A percentile compares a stretch with the other conserved stretches of the same genome.
Evolutionary conservation across 352 stramenopile species (phyloP).

Genomic region (Pythium sp.): DNA sequence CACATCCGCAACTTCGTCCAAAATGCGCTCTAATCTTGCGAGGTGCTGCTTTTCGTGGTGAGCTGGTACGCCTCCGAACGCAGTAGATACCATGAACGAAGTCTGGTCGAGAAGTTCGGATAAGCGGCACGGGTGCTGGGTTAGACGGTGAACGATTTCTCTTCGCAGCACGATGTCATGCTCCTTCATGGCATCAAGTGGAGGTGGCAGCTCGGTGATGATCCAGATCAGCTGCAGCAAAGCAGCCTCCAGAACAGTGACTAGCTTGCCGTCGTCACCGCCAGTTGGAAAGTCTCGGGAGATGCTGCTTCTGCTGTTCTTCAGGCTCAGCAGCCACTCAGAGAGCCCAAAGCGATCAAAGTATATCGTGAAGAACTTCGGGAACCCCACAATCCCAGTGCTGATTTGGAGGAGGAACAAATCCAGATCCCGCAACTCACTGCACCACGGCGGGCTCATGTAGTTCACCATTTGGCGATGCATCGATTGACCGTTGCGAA

Average conservation of each 20-base stretch:
- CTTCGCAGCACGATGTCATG: constrained; percentile 67
- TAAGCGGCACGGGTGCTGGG: constrained; percentile 62
- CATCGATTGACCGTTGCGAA: constrained; percentile 84
- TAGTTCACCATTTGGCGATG: constrained; percentile 81
- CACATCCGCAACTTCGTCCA: constrained; percentile 74
- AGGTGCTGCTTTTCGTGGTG: constrained; percentile 69
- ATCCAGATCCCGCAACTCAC: constrained; percentile 70
- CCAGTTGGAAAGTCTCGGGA: constrained; percentile 30
- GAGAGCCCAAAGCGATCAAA: constrained; percentile 80
- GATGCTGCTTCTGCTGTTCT: constrained; percentile 45
- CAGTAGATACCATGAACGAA: constrained; percentile 66
- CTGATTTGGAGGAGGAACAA: constrained; percentile 73
- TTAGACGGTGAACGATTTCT: constrained; percentile 86
- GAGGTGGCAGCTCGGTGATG: constrained; percentile 77
- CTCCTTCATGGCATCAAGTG: constrained; percentile 56
- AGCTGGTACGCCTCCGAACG: constrained; percentile 60
- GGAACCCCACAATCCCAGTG: constrained; percentile 51
- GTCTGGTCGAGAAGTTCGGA: constrained; percentile 82
- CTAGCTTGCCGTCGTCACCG: constrained; percentile 58
- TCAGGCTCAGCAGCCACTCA: constrained; percentile 67
- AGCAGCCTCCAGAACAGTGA: constrained; percentile 69
- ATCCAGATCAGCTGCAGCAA: constrained; percentile 86
- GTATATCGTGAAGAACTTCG: constrained; percentile 74
- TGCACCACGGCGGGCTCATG: constrained; percentile 67
- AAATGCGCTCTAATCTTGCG: constrained; percentile 50